Evolutionary conservation across 2,329 filamentous ascomycete species (phyloP), one percentile per base, ranked within the genome.

Genomic region (Paracorniculantispora psalliotae): DNA sequence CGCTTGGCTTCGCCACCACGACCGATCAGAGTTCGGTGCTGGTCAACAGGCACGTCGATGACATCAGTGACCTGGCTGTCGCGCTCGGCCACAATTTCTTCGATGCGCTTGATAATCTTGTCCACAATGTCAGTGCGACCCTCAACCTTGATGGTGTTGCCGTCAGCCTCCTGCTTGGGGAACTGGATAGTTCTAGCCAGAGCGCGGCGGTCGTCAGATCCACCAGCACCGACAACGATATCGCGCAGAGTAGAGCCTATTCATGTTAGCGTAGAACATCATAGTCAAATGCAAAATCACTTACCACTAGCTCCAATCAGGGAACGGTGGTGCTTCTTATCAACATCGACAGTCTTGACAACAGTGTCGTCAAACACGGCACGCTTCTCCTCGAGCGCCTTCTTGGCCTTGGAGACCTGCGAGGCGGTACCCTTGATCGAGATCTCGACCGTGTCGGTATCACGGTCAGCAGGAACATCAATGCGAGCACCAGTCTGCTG

Each of bases 161-260:
- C 91, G 61, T 89, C 87, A 55, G 88, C 84, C 60, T 96, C 92
- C 64, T 90, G 87, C 72, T 92, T 92, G 59, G 94, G 94, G 80
- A 99, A 97, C 72, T 93, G 92, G 61, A 99, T 91, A 67, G 93
- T 91, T 63, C 93, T 90, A 54, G 92, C 90, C 66, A 94, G 84
- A 62, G 90, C 88, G 43, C 90, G 87, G 63, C 88, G 85, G 69
- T 96, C 92, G 66, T 92, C 89, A 39, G 92, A 92, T 10, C 94
- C 96, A 63, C 94, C 96, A 49, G 94, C 92, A 67, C 90, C 85
- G 57, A 89, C 80, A 58, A 99, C 90, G 62, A 99, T 92, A 62
- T 90, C 87, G 62, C 90, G 90, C 60, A 99, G 87, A 69, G 88
- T 94, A 47, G 90, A 81, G 67, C 92, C 91, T 93, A 56, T 21